Base-by-base conservation (phyloP, 2,329 filamentous ascomycete genomes). In the Passalora sequoiae region DNA sequence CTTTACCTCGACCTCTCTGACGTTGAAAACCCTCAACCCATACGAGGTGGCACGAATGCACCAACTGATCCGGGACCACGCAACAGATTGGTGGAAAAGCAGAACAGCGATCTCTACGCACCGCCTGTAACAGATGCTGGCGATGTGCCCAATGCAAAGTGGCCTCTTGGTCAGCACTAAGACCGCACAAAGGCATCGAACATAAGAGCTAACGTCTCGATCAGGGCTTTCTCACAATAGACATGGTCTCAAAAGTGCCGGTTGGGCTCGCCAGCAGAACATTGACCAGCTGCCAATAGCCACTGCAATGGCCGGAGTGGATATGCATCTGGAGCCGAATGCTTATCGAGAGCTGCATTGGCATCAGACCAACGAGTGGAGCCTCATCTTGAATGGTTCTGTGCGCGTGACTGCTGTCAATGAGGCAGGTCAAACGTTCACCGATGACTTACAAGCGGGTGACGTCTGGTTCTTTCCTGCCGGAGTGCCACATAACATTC, bases 391-490 rank as follows among this genome's bases (percentile, higher is more conserved):
- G 16, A 61, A 60, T 32, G 61, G 61, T 6, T 49, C 44, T 10
- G 57, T 59, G 6, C 59, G 61, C 6, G 19, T 64, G 9, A 43
- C 54, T 9, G 49, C 57, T 12, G 47, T 63, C n/a, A 58, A 64
- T 36, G 57, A 63, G 45, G 55, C 53, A 15, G 60, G 61, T 17
- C 46, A 60, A 31, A 60, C 56, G 2, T 61, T 61, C 27, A 46
- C 52, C n/a, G 61, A 64, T 33, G 58, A 63, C 25, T 45, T 64
- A 2, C 54, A 58, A 38, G 54, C 55, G 7, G 74, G 74, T 15
- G 75, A 78, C 50, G 68, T 76, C 2, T 77, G 75, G 74, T 76
- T 72, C 57, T 77, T 76, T 60, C 30, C 77, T 75, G 60, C 77
- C 69, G 61, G 60, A 13, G 44, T 58, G 0, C 55, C 60, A 6